phyloP scores from a whole-genome alignment of 2,329 filamentous ascomycete species.

The Exophiala oligosperma region DNA sequence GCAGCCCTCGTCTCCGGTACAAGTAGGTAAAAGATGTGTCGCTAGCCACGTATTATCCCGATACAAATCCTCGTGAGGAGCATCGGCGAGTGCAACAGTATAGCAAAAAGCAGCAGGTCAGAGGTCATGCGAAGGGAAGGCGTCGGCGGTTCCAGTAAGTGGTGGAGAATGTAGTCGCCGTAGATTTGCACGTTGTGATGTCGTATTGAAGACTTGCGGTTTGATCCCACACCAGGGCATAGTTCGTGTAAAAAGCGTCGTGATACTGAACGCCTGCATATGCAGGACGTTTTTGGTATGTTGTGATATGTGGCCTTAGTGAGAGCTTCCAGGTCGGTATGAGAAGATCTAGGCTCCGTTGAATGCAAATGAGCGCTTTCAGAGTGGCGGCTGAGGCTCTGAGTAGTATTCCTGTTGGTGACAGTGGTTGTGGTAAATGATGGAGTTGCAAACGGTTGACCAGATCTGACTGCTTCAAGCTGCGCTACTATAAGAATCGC shows the following conservation, averaged over 20 bases:
- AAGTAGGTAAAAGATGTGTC: slow-evolving; percentile 19
- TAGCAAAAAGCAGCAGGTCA: slow-evolving; percentile 18
- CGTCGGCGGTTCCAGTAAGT: not conserved
- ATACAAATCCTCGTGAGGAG: slow-evolving; percentile 21
- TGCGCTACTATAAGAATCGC: slow-evolving; percentile 13
- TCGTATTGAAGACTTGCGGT: too few relatives aligned
- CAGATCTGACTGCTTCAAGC: slow-evolving; percentile 2
- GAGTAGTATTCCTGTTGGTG: not conserved
- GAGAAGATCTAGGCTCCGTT: too few relatives aligned
- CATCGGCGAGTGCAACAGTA: slow-evolving; percentile 21
- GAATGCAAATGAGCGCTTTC: too few relatives aligned
- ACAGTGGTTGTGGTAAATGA: not conserved
- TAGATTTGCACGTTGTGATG: too few relatives aligned
- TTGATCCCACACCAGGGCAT: too few relatives aligned
- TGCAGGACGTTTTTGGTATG: not conserved
- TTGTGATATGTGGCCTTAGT: not conserved
- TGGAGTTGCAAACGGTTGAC: not conserved
- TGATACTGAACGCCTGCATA: not conserved
- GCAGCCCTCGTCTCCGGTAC: slow-evolving; percentile 15
- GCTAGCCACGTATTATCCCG: slow-evolving; percentile 17
- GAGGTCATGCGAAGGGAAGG: not conserved
- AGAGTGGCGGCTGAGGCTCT: too few relatives aligned
- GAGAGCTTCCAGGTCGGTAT: too few relatives aligned
- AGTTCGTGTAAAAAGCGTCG: not conserved
- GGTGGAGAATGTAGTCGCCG: not conserved